Base-by-base conservation (phyloP, 2,329 filamentous ascomycete genomes). In the Aspergillus sp. region DNA sequence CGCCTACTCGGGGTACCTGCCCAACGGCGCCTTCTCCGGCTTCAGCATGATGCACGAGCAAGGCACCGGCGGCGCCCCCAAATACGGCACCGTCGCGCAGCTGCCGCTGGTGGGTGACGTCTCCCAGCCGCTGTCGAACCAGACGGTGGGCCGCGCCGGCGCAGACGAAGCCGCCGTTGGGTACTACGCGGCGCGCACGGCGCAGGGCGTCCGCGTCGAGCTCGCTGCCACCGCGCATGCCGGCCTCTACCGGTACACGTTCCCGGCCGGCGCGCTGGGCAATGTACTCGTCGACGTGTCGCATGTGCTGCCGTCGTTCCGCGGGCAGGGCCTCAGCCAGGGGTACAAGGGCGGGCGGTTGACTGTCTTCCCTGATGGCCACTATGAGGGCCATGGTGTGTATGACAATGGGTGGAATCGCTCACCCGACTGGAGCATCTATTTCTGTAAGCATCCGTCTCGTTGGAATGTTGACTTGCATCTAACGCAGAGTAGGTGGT, bases 401-500 rank as follows among this genome's bases (percentile, higher is more conserved):
- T 88, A 87, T 63, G 78, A 87, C 49, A 86, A 86, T 63, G 84
- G 85, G 13, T 88, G 85, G 85, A 88, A 88, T 53, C 72, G 79
- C 31, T 78, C 84, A 1, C 83, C 80, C 0, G 70, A 84, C 45
- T 88, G 68, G 68, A 58, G 56, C 1, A 63, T 62, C 20, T 64
- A 64, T 40, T 69, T 67, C 47, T 68, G 65, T 67, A 43, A 36
- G 61, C 25, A 29, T 10, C 9, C 23, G 23, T 25, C 58, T 23
- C 19, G 13, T 3, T 21, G n/a, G n/a, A 5, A 13, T 29, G 32
- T 41, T 48, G 11, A 14, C 13, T 36, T 23, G 5, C 7, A n/a
- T 41, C 34, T 38, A 38, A 38, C 16, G 29, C 14, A 16, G 25
- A 25, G 36, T n/a, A 65, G 88, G 86, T 64, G 85, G 84, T 13